Percentiles rank a stretch among this genome's conserved stretches.
phyloP scores from a whole-genome alignment of 331 rosid species.

The Phaseolus coccineus region DNA sequence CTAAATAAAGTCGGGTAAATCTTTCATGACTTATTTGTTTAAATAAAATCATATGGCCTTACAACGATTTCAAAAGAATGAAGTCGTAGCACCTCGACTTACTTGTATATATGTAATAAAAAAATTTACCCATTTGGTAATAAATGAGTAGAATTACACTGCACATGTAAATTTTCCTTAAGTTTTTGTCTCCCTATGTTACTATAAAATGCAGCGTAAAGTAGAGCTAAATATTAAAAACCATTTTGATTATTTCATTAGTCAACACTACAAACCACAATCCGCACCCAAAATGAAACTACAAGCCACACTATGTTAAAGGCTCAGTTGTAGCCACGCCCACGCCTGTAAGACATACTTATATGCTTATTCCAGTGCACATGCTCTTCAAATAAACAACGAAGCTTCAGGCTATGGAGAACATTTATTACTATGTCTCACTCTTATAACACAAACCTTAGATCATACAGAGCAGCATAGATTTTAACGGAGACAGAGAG shows the following conservation, averaged over 20 bases:
- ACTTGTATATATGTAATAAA: no score
- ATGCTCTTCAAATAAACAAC: neutral
- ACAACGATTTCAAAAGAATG: no score
- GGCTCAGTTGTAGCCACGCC: neutral
- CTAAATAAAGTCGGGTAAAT: no score
- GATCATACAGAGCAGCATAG: neutral
- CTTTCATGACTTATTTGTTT: no score
- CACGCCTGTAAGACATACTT: neutral
- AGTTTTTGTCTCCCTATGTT: no score
- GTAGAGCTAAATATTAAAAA: neutral
- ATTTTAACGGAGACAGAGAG: neutral
- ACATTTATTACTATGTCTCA: conserved; percentile 7
- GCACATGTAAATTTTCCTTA: no score
- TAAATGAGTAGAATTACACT: no score
- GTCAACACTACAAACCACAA: neutral
- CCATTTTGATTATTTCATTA: conserved; percentile 7
- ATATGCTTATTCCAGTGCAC: neutral
- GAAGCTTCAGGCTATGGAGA: neutral
- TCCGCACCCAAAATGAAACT: neutral
- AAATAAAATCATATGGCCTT: no score
- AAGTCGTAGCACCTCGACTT: no score
- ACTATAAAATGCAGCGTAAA: no score
- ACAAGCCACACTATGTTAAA: neutral
- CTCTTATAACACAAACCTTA: neutral
- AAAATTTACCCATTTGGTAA: no score